Evolutionary conservation across 1,284 basidiomycete species (phyloP).

Genomic region (Tranzscheliella williamsii): DNA sequence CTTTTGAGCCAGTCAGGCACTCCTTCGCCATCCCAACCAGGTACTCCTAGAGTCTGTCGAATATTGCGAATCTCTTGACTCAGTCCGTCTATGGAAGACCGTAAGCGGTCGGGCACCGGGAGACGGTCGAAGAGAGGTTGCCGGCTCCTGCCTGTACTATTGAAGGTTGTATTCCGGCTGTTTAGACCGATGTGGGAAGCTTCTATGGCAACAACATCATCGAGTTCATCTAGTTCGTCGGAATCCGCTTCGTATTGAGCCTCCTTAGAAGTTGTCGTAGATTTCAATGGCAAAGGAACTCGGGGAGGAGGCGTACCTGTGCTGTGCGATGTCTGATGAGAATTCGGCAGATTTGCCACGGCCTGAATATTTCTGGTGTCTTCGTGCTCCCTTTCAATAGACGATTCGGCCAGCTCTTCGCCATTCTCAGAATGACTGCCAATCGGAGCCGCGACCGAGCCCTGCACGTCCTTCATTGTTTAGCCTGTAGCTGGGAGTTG

Average conservation of each 20-base stretch:
- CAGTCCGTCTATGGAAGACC: conserved; percentile 41
- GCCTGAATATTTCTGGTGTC: too few species aligned
- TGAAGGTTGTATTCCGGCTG: background rate
- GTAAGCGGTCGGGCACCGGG: conserved; percentile 13
- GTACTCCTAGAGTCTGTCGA: conserved; percentile 34
- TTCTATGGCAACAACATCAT: conserved; percentile 21
- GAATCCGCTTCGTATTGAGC: conserved; percentile 60
- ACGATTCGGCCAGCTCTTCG: conserved; percentile 21
- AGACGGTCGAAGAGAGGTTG: conserved; percentile 30
- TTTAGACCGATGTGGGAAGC: conserved; percentile 30
- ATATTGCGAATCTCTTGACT: conserved; percentile 47
- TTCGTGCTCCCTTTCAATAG: too few species aligned
- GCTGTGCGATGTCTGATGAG: background rate
- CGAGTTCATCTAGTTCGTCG: conserved; percentile 50
- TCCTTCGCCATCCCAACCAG: conserved; percentile 63
- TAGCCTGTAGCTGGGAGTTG: too few species aligned
- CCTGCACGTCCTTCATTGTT: too few species aligned
- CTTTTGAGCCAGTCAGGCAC: conserved; percentile 62
- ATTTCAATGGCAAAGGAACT: conserved; percentile 39
- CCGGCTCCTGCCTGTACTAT: background rate
- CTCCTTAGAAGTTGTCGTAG: conserved; percentile 56
- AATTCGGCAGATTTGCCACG: background rate
- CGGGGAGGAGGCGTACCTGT: conserved; percentile 1
- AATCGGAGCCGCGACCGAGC: too few species aligned
- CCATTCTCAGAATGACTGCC: too few species aligned